A percentile compares a stretch with the other conserved stretches of the same genome.
These are phyloP conservation scores for Fusarium begoniae DNA, from an alignment of 2,329 filamentous ascomycete species.

Conservation along the genomic window DNA sequence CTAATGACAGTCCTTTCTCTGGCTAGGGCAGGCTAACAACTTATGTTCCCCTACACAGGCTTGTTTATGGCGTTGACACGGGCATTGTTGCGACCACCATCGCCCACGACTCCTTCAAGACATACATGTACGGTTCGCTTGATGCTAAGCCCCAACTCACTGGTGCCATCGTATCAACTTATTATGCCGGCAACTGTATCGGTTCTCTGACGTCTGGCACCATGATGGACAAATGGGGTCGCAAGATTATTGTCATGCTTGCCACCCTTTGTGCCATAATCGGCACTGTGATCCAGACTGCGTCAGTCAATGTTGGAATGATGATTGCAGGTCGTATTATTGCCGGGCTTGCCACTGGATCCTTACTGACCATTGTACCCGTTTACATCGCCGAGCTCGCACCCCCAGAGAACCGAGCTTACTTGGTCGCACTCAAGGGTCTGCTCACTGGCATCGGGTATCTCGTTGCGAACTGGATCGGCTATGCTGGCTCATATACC, in stretches of 20 bases:
- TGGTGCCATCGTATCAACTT: neutral
- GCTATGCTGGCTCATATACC: neutral
- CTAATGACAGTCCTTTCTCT: neutral
- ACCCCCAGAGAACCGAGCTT: neutral
- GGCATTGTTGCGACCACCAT: neutral
- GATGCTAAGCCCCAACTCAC: neutral
- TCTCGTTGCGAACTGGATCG: neutral
- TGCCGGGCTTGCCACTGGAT: neutral
- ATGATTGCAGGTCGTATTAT: neutral
- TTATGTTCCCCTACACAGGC: neutral
- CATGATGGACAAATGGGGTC: neutral
- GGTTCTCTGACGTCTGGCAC: neutral
- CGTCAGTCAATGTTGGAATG: neutral
- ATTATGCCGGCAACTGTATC: neutral
- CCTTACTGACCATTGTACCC: neutral
- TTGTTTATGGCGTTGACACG: neutral
- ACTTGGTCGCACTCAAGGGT: neutral
- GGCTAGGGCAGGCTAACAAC: accelerated
- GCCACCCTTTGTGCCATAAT: neutral
- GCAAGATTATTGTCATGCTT: neutral
- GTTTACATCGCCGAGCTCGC: neutral
- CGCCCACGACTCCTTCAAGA: neutral
- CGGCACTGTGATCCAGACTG: neutral
- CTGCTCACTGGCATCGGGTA: neutral
- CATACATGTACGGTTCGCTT: neutral